Evolutionary conservation across 306 rosid species (phyloP), one percentile per base, ranked within the genome.

Genomic region (peach (Prunus persica)): DNA sequence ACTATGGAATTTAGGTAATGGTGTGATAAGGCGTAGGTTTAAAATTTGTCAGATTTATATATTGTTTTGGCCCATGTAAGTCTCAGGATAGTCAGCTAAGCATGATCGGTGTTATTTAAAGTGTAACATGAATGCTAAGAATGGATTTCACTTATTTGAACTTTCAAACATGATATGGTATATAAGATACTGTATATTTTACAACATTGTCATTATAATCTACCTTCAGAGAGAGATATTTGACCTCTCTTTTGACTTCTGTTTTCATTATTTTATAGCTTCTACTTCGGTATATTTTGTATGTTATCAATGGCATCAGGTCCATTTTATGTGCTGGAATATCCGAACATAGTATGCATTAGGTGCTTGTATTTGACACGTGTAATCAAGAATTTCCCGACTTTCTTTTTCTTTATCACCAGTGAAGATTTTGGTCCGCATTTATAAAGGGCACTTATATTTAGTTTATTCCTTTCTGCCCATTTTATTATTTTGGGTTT

Each of bases 391-490:
- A 18, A 54, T 54, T 54, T 54, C 58, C 22, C 7, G 18, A 16
- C 9, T 38, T 38, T 6, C 43, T 38, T 38, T 51, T 51, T 51
- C 57, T 16, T 51, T 51, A 16, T 16, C 57, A 16, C 8, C 8
- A 16, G 14, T 51, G 43, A 11, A 55, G 54, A 66, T 74, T 20
- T 72, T 71, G 78, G 65, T 65, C 50, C 60, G 30, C 69, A 43
- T 4, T 38, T 71, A 67, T 64, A 66, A 15, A 55, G 46, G 65
- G 60, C 70, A 32, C 82, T 75, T 62, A 73, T 77, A 20, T 34
- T 69, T 43, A 19, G 46, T 32, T 22, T 5, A 3, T 51, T 51
- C 27, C 64, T 15, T 8, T 30, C 8, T 14, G 0, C 34, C 8
- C 13, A 30, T 24, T 43, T 1, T 60, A 15, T 34, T 27, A 16